These are phyloP conservation scores for Miscanthus sacchariflorus DNA, from an alignment of 202 grass and related monocot genomes.

Conservation along the genomic window DNA sequence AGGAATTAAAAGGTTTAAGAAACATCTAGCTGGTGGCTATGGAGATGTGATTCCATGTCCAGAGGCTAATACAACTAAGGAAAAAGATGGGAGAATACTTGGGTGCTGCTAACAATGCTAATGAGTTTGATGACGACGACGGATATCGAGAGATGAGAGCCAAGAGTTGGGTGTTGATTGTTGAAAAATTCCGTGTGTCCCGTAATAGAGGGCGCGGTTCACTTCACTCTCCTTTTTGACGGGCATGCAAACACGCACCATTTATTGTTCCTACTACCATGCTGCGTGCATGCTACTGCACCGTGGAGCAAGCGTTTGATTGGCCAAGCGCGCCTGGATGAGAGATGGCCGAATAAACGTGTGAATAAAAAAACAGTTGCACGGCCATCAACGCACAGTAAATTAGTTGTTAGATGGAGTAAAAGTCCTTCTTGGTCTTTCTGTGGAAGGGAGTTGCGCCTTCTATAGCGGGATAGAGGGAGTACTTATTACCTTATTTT, in stretches of 20 bases:
- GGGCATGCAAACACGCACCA: not conserved
- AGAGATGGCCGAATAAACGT: not conserved
- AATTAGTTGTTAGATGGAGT: not conserved
- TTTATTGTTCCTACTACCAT: not conserved
- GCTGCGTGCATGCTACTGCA: not conserved
- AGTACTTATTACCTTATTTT: not conserved
- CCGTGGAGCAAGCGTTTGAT: not conserved
- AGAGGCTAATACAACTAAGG: not conserved
- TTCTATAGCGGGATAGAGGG: not conserved
- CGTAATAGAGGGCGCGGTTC: not conserved
- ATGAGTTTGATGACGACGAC: not conserved
- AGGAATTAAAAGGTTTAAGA: not conserved
- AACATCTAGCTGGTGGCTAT: slow-evolving; percentile 3
- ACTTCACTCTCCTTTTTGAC: not conserved
- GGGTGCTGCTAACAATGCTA: not conserved
- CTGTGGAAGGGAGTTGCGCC: not conserved
- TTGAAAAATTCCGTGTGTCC: not conserved
- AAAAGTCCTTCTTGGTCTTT: not conserved
- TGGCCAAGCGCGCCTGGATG: not conserved
- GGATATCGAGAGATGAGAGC: not conserved
- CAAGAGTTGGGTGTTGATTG: not conserved
- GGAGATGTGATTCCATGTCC: not conserved
- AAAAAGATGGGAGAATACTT: not conserved
- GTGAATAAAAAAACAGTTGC: not conserved
- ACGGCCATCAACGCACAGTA: not conserved